Conservation (phyloP, 139 green algal species). For the Chlorella vulgaris region DNA sequence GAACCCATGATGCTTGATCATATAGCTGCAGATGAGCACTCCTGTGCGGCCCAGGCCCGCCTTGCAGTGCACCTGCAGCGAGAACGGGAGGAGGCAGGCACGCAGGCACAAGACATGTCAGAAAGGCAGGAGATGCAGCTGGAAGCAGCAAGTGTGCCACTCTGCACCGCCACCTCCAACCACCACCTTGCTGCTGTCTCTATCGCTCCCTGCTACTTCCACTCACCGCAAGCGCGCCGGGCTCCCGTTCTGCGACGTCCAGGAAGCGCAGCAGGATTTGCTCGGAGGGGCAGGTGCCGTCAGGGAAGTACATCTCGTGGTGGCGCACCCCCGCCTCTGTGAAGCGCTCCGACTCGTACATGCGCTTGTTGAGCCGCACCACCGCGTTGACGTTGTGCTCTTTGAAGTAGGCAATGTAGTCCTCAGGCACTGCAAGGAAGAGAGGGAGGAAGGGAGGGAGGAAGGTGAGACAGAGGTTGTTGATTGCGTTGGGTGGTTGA, state of each 20-base stretch:
- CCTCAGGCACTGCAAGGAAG: slow-evolving; percentile 65
- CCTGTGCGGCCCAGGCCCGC: slow-evolving; percentile 91
- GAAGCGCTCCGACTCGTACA: slow-evolving; percentile 75
- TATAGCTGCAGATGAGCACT: slow-evolving; percentile 90
- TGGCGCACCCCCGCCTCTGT: slow-evolving; percentile 75
- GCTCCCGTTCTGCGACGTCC: slow-evolving; percentile 72
- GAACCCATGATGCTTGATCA: slow-evolving; percentile 94
- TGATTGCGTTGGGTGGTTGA: no score
- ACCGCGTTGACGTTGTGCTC: slow-evolving; percentile 70
- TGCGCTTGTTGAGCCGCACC: slow-evolving; percentile 90
- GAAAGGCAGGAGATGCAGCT: background rate
- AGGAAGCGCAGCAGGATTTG: slow-evolving; percentile 82
- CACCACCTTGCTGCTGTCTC: background rate
- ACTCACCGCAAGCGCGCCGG: slow-evolving; percentile 65
- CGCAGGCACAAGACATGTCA: background rate
- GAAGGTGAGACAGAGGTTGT: no score
- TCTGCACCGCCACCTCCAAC: no score
- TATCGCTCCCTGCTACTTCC: background rate
- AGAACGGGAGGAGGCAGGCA: background rate
- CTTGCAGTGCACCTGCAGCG: slow-evolving; percentile 88
- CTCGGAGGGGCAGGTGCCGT: slow-evolving; percentile 84
- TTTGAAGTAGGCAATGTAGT: slow-evolving; percentile 88
- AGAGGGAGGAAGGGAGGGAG: no score
- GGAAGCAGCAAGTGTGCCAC: background rate
- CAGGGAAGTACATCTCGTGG: slow-evolving; percentile 95